Percentiles rank a stretch among this genome's conserved stretches.
Conservation (phyloP, 1,284 basidiomycete genomes). For the Pulveroboletus sp. region DNA sequence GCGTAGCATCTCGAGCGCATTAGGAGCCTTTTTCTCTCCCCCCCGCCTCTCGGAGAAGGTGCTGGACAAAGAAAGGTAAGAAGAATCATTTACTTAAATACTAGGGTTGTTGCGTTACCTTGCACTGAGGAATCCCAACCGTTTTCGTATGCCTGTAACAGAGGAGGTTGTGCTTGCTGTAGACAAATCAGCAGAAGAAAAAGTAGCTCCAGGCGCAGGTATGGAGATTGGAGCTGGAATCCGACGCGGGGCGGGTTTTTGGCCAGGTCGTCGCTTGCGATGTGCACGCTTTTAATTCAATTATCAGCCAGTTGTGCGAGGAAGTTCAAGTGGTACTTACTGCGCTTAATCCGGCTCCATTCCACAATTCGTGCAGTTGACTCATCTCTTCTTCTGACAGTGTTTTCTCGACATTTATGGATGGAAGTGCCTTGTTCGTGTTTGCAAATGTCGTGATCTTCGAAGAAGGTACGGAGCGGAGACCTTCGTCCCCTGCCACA, state of each 20-base stretch:
- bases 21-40: conserved; percentile 7
- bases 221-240: conserved; percentile 17
- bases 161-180: not conserved
- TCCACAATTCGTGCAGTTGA: conserved; percentile 29
- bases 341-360: conserved; percentile 25
- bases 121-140: conserved; percentile 23
- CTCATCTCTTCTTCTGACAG: conserved; percentile 24
- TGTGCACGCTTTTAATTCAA: conserved; percentile 24
- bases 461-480: not conserved
- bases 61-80: conserved; percentile 12
- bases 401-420: conserved; percentile 18
- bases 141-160: conserved; percentile 7
- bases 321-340: conserved; percentile 8
- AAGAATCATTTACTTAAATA: not conserved
- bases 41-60: conserved; percentile 6
- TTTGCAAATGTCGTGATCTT: not conserved
- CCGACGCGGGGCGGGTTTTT: not conserved
- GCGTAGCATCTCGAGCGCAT: conserved; percentile 10
- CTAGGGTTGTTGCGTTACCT: conserved; percentile 7
- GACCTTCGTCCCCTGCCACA: not conserved
- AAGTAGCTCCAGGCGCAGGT: conserved; percentile 1
- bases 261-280: conserved; percentile 19
- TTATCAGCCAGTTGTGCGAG: not conserved
- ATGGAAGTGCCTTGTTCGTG: conserved; percentile 16
- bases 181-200: conserved; percentile 4